A percentile compares a stretch with the other conserved stretches of the same genome.
Evolutionary conservation across 164 flowering plant genomes (phyloP).

Genomic region (Berberis vulgaris): DNA sequence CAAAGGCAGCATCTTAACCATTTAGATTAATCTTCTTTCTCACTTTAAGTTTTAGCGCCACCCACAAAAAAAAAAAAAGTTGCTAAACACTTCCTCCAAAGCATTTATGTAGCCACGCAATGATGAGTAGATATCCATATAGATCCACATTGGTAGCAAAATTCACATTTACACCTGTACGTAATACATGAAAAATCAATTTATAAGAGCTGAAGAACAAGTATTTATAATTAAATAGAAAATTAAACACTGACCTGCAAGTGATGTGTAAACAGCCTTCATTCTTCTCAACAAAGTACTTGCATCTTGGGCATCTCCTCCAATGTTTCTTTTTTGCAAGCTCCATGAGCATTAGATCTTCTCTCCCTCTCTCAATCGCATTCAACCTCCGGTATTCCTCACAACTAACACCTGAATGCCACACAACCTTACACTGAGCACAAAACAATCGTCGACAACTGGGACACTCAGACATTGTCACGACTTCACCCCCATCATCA

Average conservation of each 20-base stretch:
- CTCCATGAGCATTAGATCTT: conserved; percentile 31
- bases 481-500: conserved; percentile 8
- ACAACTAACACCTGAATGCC: conserved; percentile 39
- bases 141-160: too few relatives aligned
- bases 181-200: too few relatives aligned
- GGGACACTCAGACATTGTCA: conserved; percentile 32
- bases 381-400: conserved; percentile 27
- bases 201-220: too few relatives aligned
- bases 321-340: conserved; percentile 33
- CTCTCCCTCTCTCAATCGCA: conserved; percentile 22
- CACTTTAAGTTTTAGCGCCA: too few relatives aligned
- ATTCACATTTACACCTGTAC: too few relatives aligned
- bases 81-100: too few relatives aligned
- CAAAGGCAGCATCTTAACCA: too few relatives aligned
- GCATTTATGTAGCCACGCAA: too few relatives aligned
- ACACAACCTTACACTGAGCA: conserved; percentile 35
- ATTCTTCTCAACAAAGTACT: conserved; percentile 26
- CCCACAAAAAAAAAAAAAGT: too few relatives aligned
- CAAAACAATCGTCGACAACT: conserved; percentile 39
- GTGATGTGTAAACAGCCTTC: conserved; percentile 30
- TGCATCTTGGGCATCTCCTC: conserved; percentile 41
- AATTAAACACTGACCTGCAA: conserved; percentile 27
- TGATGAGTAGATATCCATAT: too few relatives aligned
- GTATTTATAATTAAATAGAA: too few relatives aligned
- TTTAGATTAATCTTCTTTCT: too few relatives aligned